These are phyloP conservation scores for Mytilinidion resinicola DNA, from an alignment of 495 filamentous ascomycete genomes.

Conservation along the genomic window DNA sequence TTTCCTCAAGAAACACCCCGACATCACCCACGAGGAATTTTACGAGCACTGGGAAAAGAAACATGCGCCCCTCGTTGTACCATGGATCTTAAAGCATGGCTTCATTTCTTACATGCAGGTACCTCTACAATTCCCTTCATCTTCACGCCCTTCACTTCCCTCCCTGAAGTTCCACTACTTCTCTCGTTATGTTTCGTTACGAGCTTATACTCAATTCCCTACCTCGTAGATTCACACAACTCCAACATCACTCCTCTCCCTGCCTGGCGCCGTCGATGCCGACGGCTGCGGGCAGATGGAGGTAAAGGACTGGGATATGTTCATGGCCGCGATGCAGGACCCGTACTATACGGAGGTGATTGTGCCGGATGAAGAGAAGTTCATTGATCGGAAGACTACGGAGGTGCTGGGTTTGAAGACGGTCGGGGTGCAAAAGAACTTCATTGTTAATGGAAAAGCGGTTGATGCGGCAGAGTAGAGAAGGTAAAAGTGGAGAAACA, in stretches of 20 bases:
- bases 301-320: background rate
- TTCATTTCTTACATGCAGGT: slow-evolving; percentile 7
- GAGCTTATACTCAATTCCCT: background rate
- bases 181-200: background rate
- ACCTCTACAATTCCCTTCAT: background rate
- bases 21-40: slow-evolving; percentile 9
- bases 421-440: background rate
- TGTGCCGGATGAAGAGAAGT: slow-evolving; percentile 5
- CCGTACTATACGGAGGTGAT: slow-evolving; percentile 12
- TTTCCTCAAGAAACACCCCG: slow-evolving; percentile 9
- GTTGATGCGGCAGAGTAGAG: too few species aligned
- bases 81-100: slow-evolving; percentile 13
- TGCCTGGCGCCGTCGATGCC: slow-evolving; percentile 1
- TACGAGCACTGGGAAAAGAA: slow-evolving; percentile 14
- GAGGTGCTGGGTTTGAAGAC: background rate
- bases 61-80: slow-evolving; percentile 4
- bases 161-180: background rate
- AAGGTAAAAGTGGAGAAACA: too few species aligned
- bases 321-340: background rate
- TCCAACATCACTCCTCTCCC: background rate
- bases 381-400: slow-evolving; percentile 7
- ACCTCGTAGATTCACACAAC: background rate
- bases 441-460: background rate
- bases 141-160: background rate
- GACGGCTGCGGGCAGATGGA: slow-evolving; percentile 5